Percentiles rank a stretch among this genome's conserved stretches.
Conservation (phyloP, 2,329 filamentous ascomycete species). For the Incumbomyces lentus region DNA sequence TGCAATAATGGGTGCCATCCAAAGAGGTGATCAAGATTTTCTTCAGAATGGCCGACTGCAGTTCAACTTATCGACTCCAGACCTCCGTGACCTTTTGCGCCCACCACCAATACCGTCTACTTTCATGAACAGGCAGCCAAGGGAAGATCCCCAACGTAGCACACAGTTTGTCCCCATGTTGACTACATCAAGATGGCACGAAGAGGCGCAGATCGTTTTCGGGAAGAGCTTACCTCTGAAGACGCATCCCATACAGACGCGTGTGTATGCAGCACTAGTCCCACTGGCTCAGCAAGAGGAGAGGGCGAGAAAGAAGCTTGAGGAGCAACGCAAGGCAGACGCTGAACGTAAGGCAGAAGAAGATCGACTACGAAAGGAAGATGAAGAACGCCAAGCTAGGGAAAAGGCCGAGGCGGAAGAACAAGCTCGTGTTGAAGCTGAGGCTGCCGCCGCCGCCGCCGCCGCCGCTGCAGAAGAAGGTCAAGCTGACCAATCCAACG, state of each 20-base stretch:
- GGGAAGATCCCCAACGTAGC: conserved; percentile 51
- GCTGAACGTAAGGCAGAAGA: conserved; percentile 57
- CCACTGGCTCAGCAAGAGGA: conserved; percentile 77
- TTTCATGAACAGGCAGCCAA: conserved; percentile 15
- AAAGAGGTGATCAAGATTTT: conserved; percentile 35
- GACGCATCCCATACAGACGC: conserved; percentile 54
- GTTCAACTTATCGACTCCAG: conserved; percentile 33
- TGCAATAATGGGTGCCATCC: conserved; percentile 47
- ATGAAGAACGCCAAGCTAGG: conserved; percentile 60
- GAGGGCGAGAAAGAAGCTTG: conserved; percentile 50
- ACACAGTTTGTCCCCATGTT: conserved; percentile 62
- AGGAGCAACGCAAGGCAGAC: conserved; percentile 52
- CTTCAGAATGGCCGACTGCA: conserved; percentile 38
- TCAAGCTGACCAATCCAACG: conserved; percentile 9
- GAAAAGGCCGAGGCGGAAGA: conserved; percentile 32
- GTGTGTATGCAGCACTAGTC: conserved; percentile 62
- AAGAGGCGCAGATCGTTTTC: conserved; percentile 82
- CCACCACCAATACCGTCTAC: conserved; percentile 26
- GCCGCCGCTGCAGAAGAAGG: conserved; percentile 22
- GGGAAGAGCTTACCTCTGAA: conserved; percentile 59
- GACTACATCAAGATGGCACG: conserved; percentile 72
- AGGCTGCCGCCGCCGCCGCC: conserved; percentile 32
- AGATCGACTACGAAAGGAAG: conserved; percentile 58
- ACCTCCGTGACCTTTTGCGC: conserved; percentile 21
- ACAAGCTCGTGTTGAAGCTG: conserved; percentile 48